These are phyloP conservation scores for Globisporangium middletonii DNA, from an alignment of 352 stramenopile species.

Conservation along the genomic window DNA sequence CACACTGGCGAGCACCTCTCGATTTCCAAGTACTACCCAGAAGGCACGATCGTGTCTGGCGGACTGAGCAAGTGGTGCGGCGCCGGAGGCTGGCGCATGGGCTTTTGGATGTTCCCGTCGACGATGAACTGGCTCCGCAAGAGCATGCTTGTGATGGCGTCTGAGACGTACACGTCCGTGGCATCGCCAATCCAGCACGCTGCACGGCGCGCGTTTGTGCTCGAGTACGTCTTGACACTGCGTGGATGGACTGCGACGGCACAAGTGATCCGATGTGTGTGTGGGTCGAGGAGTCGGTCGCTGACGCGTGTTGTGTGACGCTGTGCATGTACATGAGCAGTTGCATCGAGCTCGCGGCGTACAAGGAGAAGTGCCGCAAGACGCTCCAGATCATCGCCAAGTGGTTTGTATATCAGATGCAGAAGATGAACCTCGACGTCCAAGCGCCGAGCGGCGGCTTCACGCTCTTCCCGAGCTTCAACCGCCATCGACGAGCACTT, in stretches of 20 bases:
- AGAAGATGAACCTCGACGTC: constrained; percentile 81
- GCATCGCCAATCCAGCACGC: constrained; percentile 84
- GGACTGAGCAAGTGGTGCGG: constrained; percentile 87
- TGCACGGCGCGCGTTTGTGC: constrained; percentile 69
- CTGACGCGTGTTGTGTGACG: not conserved
- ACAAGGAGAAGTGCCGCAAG: constrained; percentile 81
- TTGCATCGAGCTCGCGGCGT: constrained; percentile 66
- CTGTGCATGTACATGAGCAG: constrained; percentile 18
- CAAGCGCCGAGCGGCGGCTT: constrained; percentile 75
- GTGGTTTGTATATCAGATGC: constrained; percentile 79
- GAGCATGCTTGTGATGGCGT: constrained; percentile 87
- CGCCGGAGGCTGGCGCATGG: constrained; percentile 83
- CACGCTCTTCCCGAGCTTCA: constrained; percentile 83
- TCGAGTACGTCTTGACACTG: constrained; percentile 36
- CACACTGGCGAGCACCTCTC: constrained; percentile 68
- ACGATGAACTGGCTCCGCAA: constrained; percentile 76
- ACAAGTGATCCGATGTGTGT: not conserved
- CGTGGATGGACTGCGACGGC: not conserved
- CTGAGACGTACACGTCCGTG: constrained; percentile 85
- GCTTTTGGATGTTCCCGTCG: constrained; percentile 81
- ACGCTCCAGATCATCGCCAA: constrained; percentile 77
- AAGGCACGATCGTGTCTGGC: constrained; percentile 85
- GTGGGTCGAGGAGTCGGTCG: not conserved
- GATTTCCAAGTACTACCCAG: constrained; percentile 82
- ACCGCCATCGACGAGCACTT: constrained; percentile 58